phyloP scores from a whole-genome alignment of 345 rosid genomes.

The Erucastrum elatum region DNA sequence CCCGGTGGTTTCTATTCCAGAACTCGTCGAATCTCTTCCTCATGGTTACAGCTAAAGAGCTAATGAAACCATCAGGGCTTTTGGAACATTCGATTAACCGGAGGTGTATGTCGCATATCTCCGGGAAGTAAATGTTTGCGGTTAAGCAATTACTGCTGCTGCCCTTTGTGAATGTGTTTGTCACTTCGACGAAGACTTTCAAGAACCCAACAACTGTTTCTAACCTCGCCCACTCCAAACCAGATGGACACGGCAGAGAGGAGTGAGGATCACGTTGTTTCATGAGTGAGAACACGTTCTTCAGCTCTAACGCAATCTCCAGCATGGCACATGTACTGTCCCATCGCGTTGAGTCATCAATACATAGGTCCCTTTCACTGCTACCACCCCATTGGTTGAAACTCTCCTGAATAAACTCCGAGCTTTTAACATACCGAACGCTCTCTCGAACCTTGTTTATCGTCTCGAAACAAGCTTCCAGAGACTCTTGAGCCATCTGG shows the following conservation, averaged over 20 bases:
- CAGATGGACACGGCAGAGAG: slow-evolving; percentile 50
- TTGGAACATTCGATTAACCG: slow-evolving; percentile 72
- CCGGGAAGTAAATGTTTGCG: slow-evolving; percentile 64
- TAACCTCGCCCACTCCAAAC: slow-evolving; percentile 63
- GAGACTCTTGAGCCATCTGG: slow-evolving; percentile 58
- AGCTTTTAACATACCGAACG: slow-evolving; percentile 50
- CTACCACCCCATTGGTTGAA: slow-evolving; percentile 47
- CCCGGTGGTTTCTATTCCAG: slow-evolving; percentile 70
- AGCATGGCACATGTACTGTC: slow-evolving; percentile 69
- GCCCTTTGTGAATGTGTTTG: slow-evolving; percentile 48
- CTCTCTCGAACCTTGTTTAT: slow-evolving; percentile 56
- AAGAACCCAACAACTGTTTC: slow-evolving; percentile 47
- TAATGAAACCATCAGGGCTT: slow-evolving; percentile 57
- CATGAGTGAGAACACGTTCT: slow-evolving; percentile 48
- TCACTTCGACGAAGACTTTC: slow-evolving; percentile 63
- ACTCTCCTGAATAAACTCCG: slow-evolving; percentile 43
- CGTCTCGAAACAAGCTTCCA: slow-evolving; percentile 51
- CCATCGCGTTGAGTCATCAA: slow-evolving; percentile 61
- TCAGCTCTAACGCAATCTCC: slow-evolving; percentile 56
- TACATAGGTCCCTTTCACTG: slow-evolving; percentile 46
- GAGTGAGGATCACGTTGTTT: slow-evolving; percentile 45
- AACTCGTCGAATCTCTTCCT: slow-evolving; percentile 63
- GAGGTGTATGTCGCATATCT: slow-evolving; percentile 66
- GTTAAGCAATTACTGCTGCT: slow-evolving; percentile 45
- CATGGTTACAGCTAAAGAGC: slow-evolving; percentile 60